Evolutionary conservation across 768 basidiomycete species (phyloP), one percentile per base, ranked within the genome.

Genomic region (Collybiopsis luxurians): DNA sequence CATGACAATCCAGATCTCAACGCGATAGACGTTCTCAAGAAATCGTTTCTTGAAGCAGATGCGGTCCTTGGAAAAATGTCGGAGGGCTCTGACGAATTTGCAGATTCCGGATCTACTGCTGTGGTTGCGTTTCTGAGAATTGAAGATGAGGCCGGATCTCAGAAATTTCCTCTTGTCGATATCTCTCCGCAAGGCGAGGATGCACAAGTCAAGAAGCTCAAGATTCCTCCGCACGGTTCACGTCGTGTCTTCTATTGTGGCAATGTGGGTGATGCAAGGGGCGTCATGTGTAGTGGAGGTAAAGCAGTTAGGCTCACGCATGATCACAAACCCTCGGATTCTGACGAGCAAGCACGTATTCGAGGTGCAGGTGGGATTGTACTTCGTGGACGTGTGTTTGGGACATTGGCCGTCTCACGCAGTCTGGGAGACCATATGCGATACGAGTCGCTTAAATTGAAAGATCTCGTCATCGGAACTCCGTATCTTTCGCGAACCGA

Each of bases 61-160:
- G 79, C 76, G 44, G 79, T 81, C 56, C 81, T 99, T 36, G 94
- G 92, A 21, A 81, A 79, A 46, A 85, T 98, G 65, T 87, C 93
- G 53, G 89, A 90, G 66, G 85, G 89, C 59, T 89, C 89, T 7
- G 88, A 91, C 38, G 93, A 92, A 63, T 93, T 92, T 70, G 94
- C 95, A 48, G 93, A 96, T 65, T 94, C 92, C 7, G 97, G 97
- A 1, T 98, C 96, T 67, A 99, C 97, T 4, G 97, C 92, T 3
- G 97, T 97, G 31, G 94, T 92, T 26, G 94, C 94, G 1, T 96
- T 98, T 72, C 80, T 99, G 52, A 89, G 97, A 15, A 73, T 98
- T 59, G 97, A 99, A 72, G 93, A 94, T 63, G 76, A 73, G 2
- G 76, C 86, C 15, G 91, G 92, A 36, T 75, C 75, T 27, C 92